phyloP scores from a whole-genome alignment of 805 yeast genomes.

The Brettanomyces bruxellensis region DNA sequence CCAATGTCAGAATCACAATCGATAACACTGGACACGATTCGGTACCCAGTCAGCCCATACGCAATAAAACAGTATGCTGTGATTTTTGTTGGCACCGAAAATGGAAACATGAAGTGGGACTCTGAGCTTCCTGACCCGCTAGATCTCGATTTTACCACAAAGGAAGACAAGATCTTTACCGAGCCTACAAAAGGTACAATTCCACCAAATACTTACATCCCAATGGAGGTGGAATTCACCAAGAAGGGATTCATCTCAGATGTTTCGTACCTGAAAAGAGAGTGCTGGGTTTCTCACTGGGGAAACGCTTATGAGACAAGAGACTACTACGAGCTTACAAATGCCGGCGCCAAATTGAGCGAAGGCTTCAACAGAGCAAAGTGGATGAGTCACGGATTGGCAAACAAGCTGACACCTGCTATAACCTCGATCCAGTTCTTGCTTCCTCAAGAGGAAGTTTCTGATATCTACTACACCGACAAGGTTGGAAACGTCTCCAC shows the following conservation, averaged over 20 bases:
- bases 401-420: conserved; percentile 46
- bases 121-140: conserved; percentile 2
- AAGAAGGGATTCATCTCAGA: conserved; percentile 58
- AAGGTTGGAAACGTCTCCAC: conserved; percentile 92
- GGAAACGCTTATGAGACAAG: conserved; percentile 63
- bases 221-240: conserved; percentile 51
- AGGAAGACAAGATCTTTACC: conserved; percentile 38
- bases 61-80: conserved; percentile 39
- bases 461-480: conserved; percentile 77
- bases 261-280: conserved; percentile 55
- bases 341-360: conserved; percentile 62
- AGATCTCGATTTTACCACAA: conserved; percentile 4
- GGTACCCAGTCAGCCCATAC: conserved; percentile 56
- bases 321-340: conserved; percentile 75
- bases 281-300: conserved; percentile 87
- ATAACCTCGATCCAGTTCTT: conserved; percentile 52
- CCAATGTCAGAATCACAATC: conserved; percentile 53
- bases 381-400: conserved; percentile 53
- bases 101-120: not conserved
- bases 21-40: conserved; percentile 40
- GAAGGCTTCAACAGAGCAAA: conserved; percentile 75
- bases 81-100: conserved; percentile 29
- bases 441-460: conserved; percentile 33
- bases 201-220: conserved; percentile 36
- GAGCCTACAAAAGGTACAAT: conserved; percentile 33